phyloP scores from a whole-genome alignment of 768 basidiomycete species.

The Coprinopsis sp. region DNA sequence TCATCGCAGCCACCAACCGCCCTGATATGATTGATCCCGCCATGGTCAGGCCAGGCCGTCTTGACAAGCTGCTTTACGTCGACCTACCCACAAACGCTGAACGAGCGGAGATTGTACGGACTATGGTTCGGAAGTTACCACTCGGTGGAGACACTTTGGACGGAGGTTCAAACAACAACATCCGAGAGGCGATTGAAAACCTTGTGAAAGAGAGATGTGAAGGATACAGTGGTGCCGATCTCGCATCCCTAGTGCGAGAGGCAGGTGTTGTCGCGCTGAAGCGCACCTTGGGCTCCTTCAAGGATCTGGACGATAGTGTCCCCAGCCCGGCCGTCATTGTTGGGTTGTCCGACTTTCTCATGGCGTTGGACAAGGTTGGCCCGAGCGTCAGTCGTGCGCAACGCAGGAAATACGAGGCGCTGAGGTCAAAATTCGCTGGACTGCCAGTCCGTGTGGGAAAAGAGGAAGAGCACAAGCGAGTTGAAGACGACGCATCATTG shows the following conservation, averaged over 20 bases:
- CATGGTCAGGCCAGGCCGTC: conserved; percentile 93
- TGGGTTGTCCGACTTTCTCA: conserved; percentile 59
- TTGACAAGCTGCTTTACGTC: conserved; percentile 92
- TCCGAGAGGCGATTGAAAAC: conserved; percentile 28
- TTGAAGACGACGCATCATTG: conserved; percentile 22
- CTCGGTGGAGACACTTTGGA: conserved; percentile 30
- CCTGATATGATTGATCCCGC: conserved; percentile 98
- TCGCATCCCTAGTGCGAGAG: conserved; percentile 84
- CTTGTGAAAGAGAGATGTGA: conserved; percentile 65
- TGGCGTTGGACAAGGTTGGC: conserved; percentile 73
- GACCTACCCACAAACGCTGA: conserved; percentile 74
- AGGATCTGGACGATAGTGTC: conserved; percentile 46
- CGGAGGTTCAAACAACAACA: conserved; percentile 13
- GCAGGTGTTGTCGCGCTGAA: conserved; percentile 83
- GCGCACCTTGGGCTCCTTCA: conserved; percentile 62
- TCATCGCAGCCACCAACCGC: conserved; percentile 91
- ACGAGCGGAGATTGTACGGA: conserved; percentile 79
- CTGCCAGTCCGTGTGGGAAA: conserved; percentile 52
- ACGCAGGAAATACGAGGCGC: conserved; percentile 74
- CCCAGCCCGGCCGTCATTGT: conserved; percentile 42
- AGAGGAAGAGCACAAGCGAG: conserved; percentile 36
- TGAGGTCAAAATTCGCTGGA: conserved; percentile 82
- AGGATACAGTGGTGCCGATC: conserved; percentile 89
- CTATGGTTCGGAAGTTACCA: conserved; percentile 69
- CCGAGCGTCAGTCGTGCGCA: conserved; percentile 84